phyloP scores from a whole-genome alignment of 83 land plant genomes.

The Thuja plicata region DNA sequence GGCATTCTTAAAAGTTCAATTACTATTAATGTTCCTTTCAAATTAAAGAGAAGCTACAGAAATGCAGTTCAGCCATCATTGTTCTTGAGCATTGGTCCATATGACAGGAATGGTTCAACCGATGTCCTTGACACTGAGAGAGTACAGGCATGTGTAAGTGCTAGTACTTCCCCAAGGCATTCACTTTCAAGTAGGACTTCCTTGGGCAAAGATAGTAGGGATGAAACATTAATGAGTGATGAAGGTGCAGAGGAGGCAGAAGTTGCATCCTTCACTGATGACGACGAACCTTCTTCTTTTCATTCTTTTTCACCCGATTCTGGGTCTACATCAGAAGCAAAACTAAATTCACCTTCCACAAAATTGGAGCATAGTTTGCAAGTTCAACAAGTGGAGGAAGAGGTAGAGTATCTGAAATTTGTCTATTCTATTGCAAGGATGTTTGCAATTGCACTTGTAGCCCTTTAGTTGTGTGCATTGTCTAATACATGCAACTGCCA shows the following conservation, averaged over 20 bases:
- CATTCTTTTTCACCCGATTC: conserved; percentile 46
- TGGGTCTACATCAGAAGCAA: conserved; percentile 25
- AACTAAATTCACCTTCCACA: conserved; percentile 22
- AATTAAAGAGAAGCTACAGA: conserved; percentile 47
- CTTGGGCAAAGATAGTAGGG: conserved; percentile 33
- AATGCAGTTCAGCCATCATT: conserved; percentile 56
- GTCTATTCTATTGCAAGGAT: neutral
- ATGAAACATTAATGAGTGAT: conserved; percentile 63
- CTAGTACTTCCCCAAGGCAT: conserved; percentile 34
- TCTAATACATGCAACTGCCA: neutral
- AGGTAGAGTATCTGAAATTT: conserved; percentile 5
- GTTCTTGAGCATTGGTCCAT: conserved; percentile 44
- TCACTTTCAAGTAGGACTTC: conserved; percentile 30
- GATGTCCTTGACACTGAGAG: neutral
- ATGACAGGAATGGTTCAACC: conserved; percentile 27
- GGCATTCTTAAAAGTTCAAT: conserved; percentile 44
- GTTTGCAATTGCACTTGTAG: neutral
- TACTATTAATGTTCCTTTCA: conserved; percentile 39
- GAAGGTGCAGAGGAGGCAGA: conserved; percentile 75
- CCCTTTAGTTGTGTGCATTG: neutral
- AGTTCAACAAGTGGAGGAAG: conserved; percentile 12
- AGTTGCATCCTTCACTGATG: conserved; percentile 81
- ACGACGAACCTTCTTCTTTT: conserved; percentile 69
- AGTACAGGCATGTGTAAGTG: neutral
- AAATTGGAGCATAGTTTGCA: conserved; percentile 7